A percentile compares a stretch with the other conserved stretches of the same genome.
These are phyloP conservation scores for Pogostemon cablin DNA, from an alignment of 257 asterid species.

Conservation along the genomic window DNA sequence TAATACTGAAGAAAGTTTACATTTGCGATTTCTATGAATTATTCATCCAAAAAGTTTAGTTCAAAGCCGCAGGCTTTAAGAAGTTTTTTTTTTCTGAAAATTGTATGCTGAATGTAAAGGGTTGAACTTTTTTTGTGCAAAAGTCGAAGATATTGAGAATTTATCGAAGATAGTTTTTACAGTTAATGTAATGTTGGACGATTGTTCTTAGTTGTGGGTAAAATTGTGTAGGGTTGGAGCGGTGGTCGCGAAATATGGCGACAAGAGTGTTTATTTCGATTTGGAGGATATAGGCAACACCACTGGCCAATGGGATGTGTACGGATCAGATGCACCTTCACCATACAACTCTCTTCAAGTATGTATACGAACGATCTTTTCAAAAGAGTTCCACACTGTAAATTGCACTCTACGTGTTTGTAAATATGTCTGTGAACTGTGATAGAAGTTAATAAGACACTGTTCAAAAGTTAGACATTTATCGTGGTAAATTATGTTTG, in stretches of 20 bases:
- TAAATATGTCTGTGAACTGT: not conserved
- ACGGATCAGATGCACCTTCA: slow-evolving; percentile 89
- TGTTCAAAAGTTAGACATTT: not conserved
- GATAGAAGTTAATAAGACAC: not conserved
- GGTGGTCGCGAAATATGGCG: slow-evolving; percentile 88
- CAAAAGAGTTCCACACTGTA: not conserved
- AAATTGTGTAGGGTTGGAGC: slow-evolving; percentile 56
- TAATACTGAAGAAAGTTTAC: slow-evolving; percentile 7
- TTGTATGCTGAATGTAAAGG: too few relatives aligned
- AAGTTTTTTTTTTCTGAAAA: too few relatives aligned
- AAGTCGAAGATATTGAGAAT: not conserved
- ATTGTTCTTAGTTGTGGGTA: not conserved
- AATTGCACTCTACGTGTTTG: slow-evolving; percentile 2
- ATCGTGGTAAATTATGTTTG: not conserved
- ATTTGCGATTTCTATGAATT: not conserved
- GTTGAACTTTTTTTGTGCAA: not conserved
- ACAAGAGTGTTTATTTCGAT: slow-evolving; percentile 85
- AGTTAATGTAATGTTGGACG: not conserved
- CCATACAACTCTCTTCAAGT: slow-evolving; percentile 87
- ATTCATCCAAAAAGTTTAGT: not conserved
- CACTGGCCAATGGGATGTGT: slow-evolving; percentile 91
- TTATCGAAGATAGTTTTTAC: not conserved
- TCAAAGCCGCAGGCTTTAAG: not conserved
- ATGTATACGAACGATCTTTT: not conserved
- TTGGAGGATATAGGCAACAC: slow-evolving; percentile 85